A percentile compares a stretch with the other conserved stretches of the same genome.
Conservation (phyloP, 2,329 filamentous ascomycete genomes). For the Eutypa lata region DNA sequence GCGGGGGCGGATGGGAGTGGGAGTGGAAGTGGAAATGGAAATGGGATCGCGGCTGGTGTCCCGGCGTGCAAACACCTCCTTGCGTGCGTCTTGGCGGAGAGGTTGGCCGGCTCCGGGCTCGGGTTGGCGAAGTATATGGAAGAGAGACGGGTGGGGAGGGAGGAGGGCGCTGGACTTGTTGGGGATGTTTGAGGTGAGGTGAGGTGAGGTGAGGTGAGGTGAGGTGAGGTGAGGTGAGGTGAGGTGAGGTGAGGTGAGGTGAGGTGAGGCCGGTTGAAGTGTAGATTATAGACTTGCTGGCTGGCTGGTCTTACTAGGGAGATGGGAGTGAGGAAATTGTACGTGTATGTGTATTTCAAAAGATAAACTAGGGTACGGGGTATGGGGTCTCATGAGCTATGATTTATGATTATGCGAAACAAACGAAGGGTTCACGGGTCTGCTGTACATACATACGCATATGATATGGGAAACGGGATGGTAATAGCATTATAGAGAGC, state of each 20-base stretch:
- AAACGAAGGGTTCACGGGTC: no score
- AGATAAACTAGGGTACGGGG: no score
- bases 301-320: no score
- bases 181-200: slow-evolving; percentile 34
- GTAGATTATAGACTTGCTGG: no score
- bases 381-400: no score
- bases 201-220: not conserved
- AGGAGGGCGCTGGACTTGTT: slow-evolving; percentile 72
- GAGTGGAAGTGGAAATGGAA: slow-evolving; percentile 1
- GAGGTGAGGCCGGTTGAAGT: not conserved
- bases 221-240: not conserved
- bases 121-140: slow-evolving; percentile 57
- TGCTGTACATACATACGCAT: no score
- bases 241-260: not conserved
- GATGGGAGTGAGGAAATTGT: no score
- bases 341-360: no score
- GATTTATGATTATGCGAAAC: no score
- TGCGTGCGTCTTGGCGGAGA: slow-evolving; percentile 73
- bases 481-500: no score
- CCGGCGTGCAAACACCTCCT: slow-evolving; percentile 86
- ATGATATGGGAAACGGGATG: no score
- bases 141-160: slow-evolving; percentile 50
- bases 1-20: slow-evolving; percentile 23
- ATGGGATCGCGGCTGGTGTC: slow-evolving; percentile 28
- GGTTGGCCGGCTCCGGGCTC: slow-evolving; percentile 46